phyloP scores from a whole-genome alignment of 805 yeast genomes.

The Ogataea trehaloabstinens region DNA sequence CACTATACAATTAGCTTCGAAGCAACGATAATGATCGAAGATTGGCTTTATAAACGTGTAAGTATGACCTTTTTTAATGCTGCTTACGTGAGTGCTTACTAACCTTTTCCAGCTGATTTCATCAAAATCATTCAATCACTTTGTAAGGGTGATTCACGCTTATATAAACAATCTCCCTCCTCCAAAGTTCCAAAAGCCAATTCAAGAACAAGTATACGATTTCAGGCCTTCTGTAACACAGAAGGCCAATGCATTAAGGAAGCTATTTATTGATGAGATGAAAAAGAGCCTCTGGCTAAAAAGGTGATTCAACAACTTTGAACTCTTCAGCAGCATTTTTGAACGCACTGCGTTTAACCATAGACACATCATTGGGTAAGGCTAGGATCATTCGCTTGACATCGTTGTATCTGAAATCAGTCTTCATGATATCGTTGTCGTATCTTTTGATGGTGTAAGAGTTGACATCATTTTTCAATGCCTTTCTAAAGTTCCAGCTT shows the following conservation, averaged over 20 bases:
- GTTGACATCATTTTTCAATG: slow-evolving; percentile 48
- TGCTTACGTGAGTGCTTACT: no score
- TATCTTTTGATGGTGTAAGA: slow-evolving; percentile 67
- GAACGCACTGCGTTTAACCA: slow-evolving; percentile 62
- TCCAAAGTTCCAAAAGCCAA: slow-evolving; percentile 31
- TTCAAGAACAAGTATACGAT: slow-evolving; percentile 9
- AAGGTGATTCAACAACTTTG: slow-evolving; percentile 29
- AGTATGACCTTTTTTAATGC: slow-evolving; percentile 9
- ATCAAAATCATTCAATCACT: slow-evolving; percentile 58
- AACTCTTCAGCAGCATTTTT: slow-evolving; percentile 43
- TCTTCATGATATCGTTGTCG: slow-evolving; percentile 62
- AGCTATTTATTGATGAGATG: slow-evolving; percentile 60
- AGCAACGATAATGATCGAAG: slow-evolving; percentile 44
- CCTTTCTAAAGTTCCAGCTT: slow-evolving; percentile 70
- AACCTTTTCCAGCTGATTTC: slow-evolving; percentile 39
- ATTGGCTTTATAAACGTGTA: slow-evolving; percentile 39
- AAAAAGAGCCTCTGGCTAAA: slow-evolving; percentile 51
- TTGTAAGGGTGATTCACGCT: slow-evolving; percentile 63
- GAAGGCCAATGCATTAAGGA: slow-evolving; percentile 57
- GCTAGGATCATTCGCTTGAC: slow-evolving; percentile 72
- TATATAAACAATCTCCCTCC: slow-evolving; percentile 59
- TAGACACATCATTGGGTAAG: slow-evolving; percentile 69
- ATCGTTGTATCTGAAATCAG: slow-evolving; percentile 74
- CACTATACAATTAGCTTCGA: no score
- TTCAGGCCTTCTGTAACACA: slow-evolving; percentile 51